Conservation (phyloP, 2,329 filamentous ascomycete genomes). For the Zarea fungicola region DNA sequence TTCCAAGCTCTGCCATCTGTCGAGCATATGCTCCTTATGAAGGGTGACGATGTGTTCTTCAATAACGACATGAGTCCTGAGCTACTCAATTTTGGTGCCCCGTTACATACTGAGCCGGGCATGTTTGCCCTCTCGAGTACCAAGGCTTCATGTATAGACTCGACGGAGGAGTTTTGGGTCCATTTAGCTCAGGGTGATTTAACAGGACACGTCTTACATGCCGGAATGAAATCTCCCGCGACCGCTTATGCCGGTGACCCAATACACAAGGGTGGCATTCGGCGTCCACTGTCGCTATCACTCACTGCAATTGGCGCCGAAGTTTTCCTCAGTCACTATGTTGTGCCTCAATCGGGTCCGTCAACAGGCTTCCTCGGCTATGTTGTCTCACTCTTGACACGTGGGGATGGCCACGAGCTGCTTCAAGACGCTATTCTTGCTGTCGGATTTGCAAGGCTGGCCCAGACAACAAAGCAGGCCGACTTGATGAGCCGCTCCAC, state of each 20-base stretch:
- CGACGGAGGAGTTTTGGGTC: conserved; percentile 1
- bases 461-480: conserved; percentile 11
- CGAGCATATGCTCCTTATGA: conserved; percentile 11
- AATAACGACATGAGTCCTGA: conserved; percentile 7
- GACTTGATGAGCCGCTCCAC: conserved; percentile 13
- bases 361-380: conserved; percentile 12
- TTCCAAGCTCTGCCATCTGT: conserved; percentile 1
- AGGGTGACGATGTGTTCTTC: conserved; percentile 10
- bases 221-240: neutral
- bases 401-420: conserved; percentile 10
- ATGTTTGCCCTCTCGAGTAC: conserved; percentile 3
- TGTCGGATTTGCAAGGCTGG: conserved; percentile 10
- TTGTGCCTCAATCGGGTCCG: conserved; percentile 10
- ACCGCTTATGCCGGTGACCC: neutral
- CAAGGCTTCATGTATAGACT: neutral
- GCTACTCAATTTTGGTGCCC: conserved; percentile 8
- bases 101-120: conserved; percentile 9
- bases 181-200: neutral
- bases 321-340: conserved; percentile 10
- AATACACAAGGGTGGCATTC: conserved; percentile 4
- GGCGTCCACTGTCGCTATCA: conserved; percentile 5
- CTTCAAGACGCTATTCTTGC: conserved; percentile 11
- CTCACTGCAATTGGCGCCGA: conserved; percentile 10
- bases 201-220: neutral
- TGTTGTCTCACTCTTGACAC: conserved; percentile 6